These are phyloP conservation scores for Rhytidiadelphus loreus DNA, from an alignment of 225 moss, liverwort and hornwort species.

Conservation along the genomic window DNA sequence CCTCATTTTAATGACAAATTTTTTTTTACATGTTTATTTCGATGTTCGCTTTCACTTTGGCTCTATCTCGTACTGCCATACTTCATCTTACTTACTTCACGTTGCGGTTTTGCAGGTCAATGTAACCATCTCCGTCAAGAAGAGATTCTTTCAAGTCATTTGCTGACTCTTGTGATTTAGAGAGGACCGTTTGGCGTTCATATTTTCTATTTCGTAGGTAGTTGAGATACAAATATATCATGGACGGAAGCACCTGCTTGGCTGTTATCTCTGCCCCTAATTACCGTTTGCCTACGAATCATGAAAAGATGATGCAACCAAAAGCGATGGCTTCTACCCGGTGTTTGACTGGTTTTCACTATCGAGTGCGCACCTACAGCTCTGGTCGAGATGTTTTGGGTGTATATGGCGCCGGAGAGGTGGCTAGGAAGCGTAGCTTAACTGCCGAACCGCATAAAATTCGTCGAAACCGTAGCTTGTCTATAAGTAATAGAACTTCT, in stretches of 20 bases:
- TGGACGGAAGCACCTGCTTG: conserved; percentile 27
- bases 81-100: not conserved
- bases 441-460: not conserved
- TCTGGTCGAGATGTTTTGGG: conserved; percentile 8
- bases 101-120: conserved; percentile 3
- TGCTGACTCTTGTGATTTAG: not conserved
- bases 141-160: not conserved
- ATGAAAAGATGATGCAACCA: not conserved
- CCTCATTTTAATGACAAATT: not conserved
- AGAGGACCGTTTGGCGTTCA: not conserved
- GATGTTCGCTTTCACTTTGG: not conserved
- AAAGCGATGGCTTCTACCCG: not conserved
- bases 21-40: not conserved
- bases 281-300: not conserved
- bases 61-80: not conserved
- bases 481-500: not conserved
- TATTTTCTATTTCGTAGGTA: not conserved
- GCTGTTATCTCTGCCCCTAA: not conserved
- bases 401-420: conserved; percentile 3
- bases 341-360: not conserved
- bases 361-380: not conserved
- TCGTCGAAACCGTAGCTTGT: conserved; percentile 11
- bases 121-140: not conserved
- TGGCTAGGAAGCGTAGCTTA: conserved; percentile 6
- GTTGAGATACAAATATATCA: not conserved